These are phyloP conservation scores for Aspergillus olivimuriae DNA, from an alignment of 495 filamentous ascomycete genomes.

Conservation along the genomic window DNA sequence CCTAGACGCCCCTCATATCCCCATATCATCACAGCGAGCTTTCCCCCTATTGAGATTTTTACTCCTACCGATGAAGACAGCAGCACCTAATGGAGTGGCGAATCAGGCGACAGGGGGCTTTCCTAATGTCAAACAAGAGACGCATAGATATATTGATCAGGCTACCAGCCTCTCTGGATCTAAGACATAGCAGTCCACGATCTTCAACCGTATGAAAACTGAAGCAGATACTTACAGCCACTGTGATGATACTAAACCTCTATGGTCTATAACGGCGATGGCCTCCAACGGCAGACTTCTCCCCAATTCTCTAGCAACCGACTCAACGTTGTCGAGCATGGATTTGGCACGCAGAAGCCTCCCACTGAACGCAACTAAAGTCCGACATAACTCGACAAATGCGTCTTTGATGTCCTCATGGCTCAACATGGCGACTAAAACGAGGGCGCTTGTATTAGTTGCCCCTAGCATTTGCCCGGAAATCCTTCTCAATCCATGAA, in stretches of 20 bases:
- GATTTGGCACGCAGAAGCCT: slow-evolving; percentile 22
- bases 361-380: slow-evolving; percentile 22
- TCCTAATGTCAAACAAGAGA: not conserved
- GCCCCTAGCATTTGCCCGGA: slow-evolving; percentile 28
- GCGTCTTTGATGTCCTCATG: slow-evolving; percentile 20
- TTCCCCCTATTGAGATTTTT: slow-evolving; percentile 1
- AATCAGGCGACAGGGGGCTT: not conserved
- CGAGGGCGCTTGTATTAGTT: slow-evolving; percentile 21
- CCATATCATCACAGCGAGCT: slow-evolving; percentile 1
- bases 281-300: slow-evolving; percentile 24
- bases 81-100: not conserved
- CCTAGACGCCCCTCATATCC: not conserved
- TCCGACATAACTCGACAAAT: slow-evolving; percentile 30
- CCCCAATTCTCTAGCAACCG: slow-evolving; percentile 8
- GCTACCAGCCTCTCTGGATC: too few species aligned
- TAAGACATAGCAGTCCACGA: too few species aligned
- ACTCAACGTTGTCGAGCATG: slow-evolving; percentile 21
- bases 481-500: slow-evolving; percentile 29
- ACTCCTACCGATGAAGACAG: slow-evolving; percentile 1
- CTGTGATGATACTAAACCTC: slow-evolving; percentile 7
- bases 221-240: slow-evolving; percentile 5
- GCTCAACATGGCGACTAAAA: slow-evolving; percentile 18
- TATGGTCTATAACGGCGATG: slow-evolving; percentile 15
- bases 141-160: too few species aligned
- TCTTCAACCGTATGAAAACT: too few species aligned